A percentile compares a stretch with the other conserved stretches of the same genome.
These are phyloP conservation scores for Andrographis paniculata DNA, from an alignment of 305 asterid genomes.

Conservation along the genomic window DNA sequence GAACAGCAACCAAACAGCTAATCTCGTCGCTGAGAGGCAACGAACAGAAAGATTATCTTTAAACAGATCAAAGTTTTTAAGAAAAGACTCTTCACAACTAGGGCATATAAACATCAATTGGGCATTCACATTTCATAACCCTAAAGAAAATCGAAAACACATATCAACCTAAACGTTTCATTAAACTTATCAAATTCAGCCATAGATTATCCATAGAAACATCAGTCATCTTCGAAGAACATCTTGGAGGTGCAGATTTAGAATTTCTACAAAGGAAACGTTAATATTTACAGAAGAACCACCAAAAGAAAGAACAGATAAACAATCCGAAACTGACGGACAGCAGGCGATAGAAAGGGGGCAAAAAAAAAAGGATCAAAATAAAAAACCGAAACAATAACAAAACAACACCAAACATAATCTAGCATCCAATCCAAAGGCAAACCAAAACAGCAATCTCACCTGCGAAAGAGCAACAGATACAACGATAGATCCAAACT, in stretches of 20 bases:
- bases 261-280: too few species aligned
- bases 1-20: background rate
- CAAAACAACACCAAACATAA: conserved; percentile 14
- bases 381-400: conserved; percentile 16
- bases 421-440: conserved; percentile 21
- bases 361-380: conserved; percentile 18
- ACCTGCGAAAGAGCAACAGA: conserved; percentile 55
- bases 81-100: conserved; percentile 1
- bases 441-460: conserved; percentile 24
- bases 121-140: background rate
- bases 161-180: too few species aligned
- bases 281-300: too few species aligned
- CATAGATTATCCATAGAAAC: too few species aligned
- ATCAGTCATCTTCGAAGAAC: too few species aligned
- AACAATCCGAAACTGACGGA: too few species aligned
- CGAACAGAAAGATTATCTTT: background rate
- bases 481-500: conserved; percentile 44
- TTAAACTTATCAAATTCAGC: too few species aligned
- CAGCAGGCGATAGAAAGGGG: too few species aligned
- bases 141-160: too few species aligned
- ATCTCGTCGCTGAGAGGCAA: background rate
- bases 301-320: too few species aligned
- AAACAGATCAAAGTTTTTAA: background rate
- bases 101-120: conserved; percentile 9
- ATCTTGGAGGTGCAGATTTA: too few species aligned